Conservation (phyloP, 2,329 filamentous ascomycete species). For the Hymenoscyphus fructigenus region DNA sequence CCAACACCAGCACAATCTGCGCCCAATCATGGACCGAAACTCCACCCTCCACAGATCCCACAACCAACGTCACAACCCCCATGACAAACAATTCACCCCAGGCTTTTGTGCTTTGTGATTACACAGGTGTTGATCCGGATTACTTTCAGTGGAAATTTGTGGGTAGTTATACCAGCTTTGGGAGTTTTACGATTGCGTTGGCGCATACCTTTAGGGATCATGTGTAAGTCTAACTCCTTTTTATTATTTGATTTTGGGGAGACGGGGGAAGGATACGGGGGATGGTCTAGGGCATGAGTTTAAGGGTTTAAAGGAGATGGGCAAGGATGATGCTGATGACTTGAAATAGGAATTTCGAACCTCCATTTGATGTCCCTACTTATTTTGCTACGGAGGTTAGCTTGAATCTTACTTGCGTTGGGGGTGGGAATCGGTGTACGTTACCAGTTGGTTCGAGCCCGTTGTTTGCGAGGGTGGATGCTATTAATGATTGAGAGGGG, state of each 20-base stretch:
- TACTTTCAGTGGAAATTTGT: background rate
- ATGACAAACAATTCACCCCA: background rate
- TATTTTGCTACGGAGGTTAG: background rate
- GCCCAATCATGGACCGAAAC: constrained; percentile 24
- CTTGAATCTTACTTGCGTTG: background rate
- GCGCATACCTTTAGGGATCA: background rate
- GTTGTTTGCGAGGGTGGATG: background rate
- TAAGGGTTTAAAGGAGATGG: background rate
- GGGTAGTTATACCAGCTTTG: background rate
- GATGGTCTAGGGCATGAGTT: no score
- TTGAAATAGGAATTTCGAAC: background rate
- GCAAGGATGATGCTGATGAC: background rate
- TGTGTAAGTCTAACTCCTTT: background rate
- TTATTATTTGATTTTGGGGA: background rate
- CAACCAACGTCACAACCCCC: background rate
- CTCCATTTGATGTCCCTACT: background rate
- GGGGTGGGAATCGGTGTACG: background rate
- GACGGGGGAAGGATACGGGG: no score
- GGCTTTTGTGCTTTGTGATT: background rate
- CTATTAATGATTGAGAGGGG: background rate
- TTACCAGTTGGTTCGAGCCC: background rate
- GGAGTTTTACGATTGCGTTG: background rate
- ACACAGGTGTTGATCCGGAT: background rate
- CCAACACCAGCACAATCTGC: constrained; percentile 32
- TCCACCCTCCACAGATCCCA: background rate